Evolutionary conservation across 192 early-diverging fungal species (phyloP).

Genomic region (Geranomyces michiganensis): DNA sequence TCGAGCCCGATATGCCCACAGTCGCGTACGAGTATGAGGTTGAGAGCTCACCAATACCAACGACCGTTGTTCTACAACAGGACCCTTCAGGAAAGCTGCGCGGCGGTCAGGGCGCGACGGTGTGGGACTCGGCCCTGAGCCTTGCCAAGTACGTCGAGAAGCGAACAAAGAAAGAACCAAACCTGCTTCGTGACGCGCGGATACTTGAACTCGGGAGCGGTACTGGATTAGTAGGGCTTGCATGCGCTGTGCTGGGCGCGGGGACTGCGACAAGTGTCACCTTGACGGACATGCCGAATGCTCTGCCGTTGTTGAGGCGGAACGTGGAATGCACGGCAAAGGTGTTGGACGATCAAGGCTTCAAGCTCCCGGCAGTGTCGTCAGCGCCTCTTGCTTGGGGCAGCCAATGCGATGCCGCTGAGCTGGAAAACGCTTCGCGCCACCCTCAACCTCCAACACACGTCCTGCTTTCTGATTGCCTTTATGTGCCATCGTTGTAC

Average conservation of each 20-base stretch:
- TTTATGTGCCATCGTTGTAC: conserved; percentile 36
- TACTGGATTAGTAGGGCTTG: conserved; percentile 62
- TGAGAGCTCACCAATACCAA: too few relatives aligned
- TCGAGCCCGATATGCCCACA: too few relatives aligned
- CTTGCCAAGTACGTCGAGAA: conserved; percentile 46
- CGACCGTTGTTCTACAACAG: conserved; percentile 21
- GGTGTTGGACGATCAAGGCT: neutral
- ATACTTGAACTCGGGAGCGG: conserved; percentile 61
- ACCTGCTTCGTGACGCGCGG: conserved; percentile 11
- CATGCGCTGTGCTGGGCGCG: conserved; percentile 34
- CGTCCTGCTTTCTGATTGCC: conserved; percentile 38
- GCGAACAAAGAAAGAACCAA: conserved; percentile 6
- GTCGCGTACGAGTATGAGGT: too few relatives aligned
- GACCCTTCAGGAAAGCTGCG: conserved; percentile 34
- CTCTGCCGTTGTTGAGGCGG: conserved; percentile 43
- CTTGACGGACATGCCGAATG: conserved; percentile 53
- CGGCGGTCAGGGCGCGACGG: conserved; percentile 47
- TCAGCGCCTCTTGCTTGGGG: neutral
- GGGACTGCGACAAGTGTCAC: conserved; percentile 28
- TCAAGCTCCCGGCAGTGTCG: neutral
- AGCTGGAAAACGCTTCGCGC: neutral
- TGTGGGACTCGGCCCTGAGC: conserved; percentile 49
- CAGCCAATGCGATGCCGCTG: neutral
- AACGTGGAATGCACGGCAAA: conserved; percentile 29
- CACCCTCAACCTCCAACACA: conserved; percentile 1